Base-by-base conservation (phyloP, 2,329 filamentous ascomycete genomes). In the Seiridium unicorne region DNA sequence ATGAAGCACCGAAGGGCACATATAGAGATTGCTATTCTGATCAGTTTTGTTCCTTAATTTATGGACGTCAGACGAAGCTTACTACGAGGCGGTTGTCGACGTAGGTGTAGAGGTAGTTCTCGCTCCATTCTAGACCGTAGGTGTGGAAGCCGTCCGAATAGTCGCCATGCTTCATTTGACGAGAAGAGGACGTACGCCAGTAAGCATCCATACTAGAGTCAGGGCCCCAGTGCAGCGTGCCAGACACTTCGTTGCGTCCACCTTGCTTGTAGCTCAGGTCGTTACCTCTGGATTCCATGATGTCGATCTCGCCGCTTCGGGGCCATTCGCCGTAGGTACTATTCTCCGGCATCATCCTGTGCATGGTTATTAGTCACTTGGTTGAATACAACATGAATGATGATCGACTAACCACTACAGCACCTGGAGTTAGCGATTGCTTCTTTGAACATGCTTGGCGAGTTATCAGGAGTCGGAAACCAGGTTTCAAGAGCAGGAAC, bases 51-150 rank as follows among this genome's bases (percentile, higher is more conserved):
- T 11, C 46, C 46, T 10, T 42, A 7, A 42, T 7, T 13, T 8
- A 42, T 8, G 38, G 38, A 42, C 7, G 7, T 42, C 38, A 42
- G 38, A 42, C 2, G 38, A 7, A 64, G 61, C 77, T 74, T 64
- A 78, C 72, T 18, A 71, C 69, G 11, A 79, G 68, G 13, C 76
- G 73, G 64, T 72, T 76, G 67, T 84, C 79, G 44, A 84, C 70
- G 66, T 81, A 85, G 34, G 80, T 82, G 72, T 81, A 84, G 26
- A 85, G 72, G 69, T 84, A 83, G 47, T 79, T 75, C 55, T 78
- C 73, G 2, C 73, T 76, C 82, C 82, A 85, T 64, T 84, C 80
- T 13, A 84, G 63, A 4, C 81, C 83, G 62, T 77, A 85, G 1
- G 79, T 84, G 68, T 84, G 79, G 65, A 79, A 84, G 2, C 63